Evolutionary conservation across 2,329 filamentous ascomycete species (phyloP).

Genomic region (Emergomyces africanus): DNA sequence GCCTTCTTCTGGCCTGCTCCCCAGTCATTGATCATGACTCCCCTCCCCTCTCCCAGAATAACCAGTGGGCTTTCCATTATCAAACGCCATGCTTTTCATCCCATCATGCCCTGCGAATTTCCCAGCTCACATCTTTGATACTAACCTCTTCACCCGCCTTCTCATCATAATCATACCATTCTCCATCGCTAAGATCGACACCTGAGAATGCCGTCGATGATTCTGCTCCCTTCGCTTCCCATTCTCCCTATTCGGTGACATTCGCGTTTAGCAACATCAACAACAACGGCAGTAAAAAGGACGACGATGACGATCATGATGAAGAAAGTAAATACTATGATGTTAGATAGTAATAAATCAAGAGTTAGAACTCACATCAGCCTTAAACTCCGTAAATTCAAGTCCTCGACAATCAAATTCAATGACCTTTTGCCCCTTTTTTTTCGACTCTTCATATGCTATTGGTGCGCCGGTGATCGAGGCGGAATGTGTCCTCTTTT

Average conservation of each 20-base stretch:
- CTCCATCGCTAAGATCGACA: constrained; percentile 75
- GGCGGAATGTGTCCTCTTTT: constrained; percentile 47
- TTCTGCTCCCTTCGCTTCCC: constrained; percentile 71
- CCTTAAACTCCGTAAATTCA: constrained; percentile 80
- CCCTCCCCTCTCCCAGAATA: neutral
- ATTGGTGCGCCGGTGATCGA: constrained; percentile 64
- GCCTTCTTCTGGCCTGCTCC: neutral
- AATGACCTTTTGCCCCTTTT: constrained; percentile 66
- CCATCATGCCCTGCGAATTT: constrained; percentile 57
- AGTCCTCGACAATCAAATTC: constrained; percentile 90
- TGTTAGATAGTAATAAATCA: neutral
- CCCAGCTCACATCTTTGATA: constrained; percentile 81
- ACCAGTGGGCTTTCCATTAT: neutral
- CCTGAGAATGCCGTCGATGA: constrained; percentile 67
- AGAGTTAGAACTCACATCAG: constrained; percentile 53
- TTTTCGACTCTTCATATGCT: constrained; percentile 41
- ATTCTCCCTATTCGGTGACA: constrained; percentile 55
- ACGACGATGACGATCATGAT: neutral
- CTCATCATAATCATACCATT: constrained; percentile 98
- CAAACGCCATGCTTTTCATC: neutral
- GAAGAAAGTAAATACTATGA: neutral
- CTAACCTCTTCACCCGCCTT: constrained; percentile 85
- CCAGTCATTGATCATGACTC: neutral
- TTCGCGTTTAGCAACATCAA: neutral
- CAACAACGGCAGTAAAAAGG: too few species aligned